A percentile compares a stretch with the other conserved stretches of the same genome.
phyloP scores from a whole-genome alignment of 192 early-diverging fungal species.

The Rhizoclosmatium globosum region DNA sequence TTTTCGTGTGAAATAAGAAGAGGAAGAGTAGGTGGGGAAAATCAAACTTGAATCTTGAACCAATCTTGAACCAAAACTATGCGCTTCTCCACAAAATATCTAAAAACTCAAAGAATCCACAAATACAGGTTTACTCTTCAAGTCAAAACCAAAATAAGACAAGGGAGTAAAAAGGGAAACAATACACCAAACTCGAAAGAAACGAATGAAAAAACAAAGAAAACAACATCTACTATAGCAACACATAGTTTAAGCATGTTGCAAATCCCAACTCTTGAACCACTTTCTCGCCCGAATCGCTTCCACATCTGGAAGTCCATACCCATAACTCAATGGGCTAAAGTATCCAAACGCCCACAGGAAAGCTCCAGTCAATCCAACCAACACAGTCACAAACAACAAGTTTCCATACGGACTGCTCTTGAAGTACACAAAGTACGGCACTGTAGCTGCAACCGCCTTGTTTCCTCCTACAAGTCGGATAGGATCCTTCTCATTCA shows the following conservation, averaged over 20 bases:
- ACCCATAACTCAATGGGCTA: slow-evolving; percentile 89
- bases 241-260: slow-evolving; percentile 58
- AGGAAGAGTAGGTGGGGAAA: too few species aligned
- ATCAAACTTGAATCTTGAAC: too few species aligned
- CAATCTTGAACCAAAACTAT: too few species aligned
- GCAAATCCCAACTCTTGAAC: slow-evolving; percentile 87
- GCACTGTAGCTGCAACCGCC: slow-evolving; percentile 32
- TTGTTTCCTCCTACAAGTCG: slow-evolving; percentile 21
- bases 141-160: too few species aligned
- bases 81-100: too few species aligned
- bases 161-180: too few species aligned
- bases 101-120: too few species aligned
- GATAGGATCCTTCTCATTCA: slow-evolving; percentile 12
- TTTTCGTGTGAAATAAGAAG: too few species aligned
- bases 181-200: not conserved
- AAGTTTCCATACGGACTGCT: slow-evolving; percentile 38
- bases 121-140: too few species aligned
- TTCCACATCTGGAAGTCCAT: slow-evolving; percentile 64
- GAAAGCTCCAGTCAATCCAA: slow-evolving; percentile 53
- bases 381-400: slow-evolving; percentile 52
- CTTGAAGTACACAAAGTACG: slow-evolving; percentile 24
- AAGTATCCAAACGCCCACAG: slow-evolving; percentile 77
- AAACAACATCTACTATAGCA: slow-evolving; percentile 1
- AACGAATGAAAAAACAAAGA: not conserved
- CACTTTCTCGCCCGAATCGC: slow-evolving; percentile 72